phyloP scores from a whole-genome alignment of 352 stramenopile genomes.

The Pythium phragmiticola region DNA sequence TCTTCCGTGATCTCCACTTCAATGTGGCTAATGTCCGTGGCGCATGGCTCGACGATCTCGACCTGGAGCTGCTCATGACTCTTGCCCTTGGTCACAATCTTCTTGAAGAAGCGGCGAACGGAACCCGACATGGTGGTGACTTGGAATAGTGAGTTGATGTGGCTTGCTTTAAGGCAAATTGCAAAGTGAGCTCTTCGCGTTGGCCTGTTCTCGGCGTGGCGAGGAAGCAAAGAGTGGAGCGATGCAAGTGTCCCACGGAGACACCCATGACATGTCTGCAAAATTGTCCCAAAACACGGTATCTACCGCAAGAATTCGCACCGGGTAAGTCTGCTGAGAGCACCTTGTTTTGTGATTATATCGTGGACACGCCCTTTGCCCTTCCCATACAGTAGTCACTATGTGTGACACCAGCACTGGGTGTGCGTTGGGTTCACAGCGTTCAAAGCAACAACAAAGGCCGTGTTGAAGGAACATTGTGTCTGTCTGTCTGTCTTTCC shows the following conservation, averaged over 20 bases:
- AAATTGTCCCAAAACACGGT: no score
- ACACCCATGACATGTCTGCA: background rate
- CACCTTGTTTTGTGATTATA: no score
- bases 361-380: background rate
- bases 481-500: no score
- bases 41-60: conserved; percentile 17
- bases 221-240: background rate
- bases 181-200: conserved; percentile 8
- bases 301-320: no score
- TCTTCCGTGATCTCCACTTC: conserved; percentile 12
- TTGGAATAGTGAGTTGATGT: background rate
- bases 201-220: no score
- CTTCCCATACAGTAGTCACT: background rate
- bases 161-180: conserved; percentile 3
- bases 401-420: conserved; percentile 1
- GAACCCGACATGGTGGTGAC: conserved; percentile 13
- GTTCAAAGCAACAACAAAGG: background rate
- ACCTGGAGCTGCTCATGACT: conserved; percentile 13
- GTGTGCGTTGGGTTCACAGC: conserved; percentile 15
- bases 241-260: background rate
- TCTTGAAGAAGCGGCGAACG: conserved; percentile 20
- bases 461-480: no score
- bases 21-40: conserved; percentile 22
- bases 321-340: no score
- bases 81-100: conserved; percentile 13